These are phyloP conservation scores for Plasmodium coatneyi DNA, from an alignment of 169 alveolate species.

Conservation along the genomic window DNA sequence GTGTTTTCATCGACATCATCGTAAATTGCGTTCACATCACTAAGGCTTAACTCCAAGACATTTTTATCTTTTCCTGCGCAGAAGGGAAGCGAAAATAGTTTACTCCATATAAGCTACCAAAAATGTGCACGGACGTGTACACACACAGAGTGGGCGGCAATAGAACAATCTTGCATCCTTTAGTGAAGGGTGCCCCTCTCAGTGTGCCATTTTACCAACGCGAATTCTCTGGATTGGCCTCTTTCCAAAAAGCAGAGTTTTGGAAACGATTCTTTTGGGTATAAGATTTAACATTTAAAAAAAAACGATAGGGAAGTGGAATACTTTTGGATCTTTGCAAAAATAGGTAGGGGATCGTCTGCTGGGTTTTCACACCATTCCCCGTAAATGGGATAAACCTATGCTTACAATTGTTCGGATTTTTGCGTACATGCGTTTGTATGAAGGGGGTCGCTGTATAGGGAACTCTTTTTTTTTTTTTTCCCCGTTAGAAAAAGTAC, in stretches of 20 bases:
- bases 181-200: slow-evolving; percentile 8
- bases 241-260: slow-evolving; percentile 80
- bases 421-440: neutral
- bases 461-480: neutral
- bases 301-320: neutral
- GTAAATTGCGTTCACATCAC: slow-evolving; percentile 67
- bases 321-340: neutral
- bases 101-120: neutral
- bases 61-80: slow-evolving; percentile 48
- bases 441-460: neutral
- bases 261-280: slow-evolving; percentile 77
- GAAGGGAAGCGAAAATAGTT: neutral
- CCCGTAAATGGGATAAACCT: neutral
- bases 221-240: slow-evolving; percentile 81
- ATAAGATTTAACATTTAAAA: slow-evolving; percentile 79
- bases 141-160: neutral
- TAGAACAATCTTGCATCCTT: neutral
- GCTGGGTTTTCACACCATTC: neutral
- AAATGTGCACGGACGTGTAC: neutral
- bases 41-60: slow-evolving; percentile 67
- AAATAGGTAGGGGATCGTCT: neutral
- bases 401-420: slow-evolving; percentile 1
- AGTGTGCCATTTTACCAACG: slow-evolving; percentile 75
- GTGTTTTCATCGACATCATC: slow-evolving; percentile 40
- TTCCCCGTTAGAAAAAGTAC: neutral